Evolutionary conservation across 2,329 filamentous ascomycete species (phyloP).

Genomic region (Chalaropsis ovoidea): DNA sequence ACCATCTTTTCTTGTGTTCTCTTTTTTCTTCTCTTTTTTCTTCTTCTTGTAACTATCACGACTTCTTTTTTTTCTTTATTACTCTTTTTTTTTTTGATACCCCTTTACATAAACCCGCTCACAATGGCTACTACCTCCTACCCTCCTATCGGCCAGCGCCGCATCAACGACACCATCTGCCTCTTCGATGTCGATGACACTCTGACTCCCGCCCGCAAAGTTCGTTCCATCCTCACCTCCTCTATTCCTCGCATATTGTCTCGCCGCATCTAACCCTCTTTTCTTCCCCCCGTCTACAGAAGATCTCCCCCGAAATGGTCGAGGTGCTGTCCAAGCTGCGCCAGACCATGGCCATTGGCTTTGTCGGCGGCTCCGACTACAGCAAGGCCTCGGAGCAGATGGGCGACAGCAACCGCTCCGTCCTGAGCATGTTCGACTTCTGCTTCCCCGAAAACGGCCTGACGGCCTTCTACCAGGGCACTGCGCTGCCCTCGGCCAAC

Average conservation of each 20-base stretch:
- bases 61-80: conserved; percentile 6
- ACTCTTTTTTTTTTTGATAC: conserved; percentile 19
- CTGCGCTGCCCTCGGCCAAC: conserved; percentile 62
- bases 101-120: conserved; percentile 17
- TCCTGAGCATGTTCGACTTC: conserved; percentile 88
- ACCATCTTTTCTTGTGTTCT: background rate
- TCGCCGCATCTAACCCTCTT: conserved; percentile 10
- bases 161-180: conserved; percentile 82
- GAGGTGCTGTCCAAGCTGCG: conserved; percentile 67
- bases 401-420: conserved; percentile 53
- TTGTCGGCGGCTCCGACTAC: conserved; percentile 85
- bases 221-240: conserved; percentile 37
- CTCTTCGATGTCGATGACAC: conserved; percentile 97
- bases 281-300: conserved; percentile 36
- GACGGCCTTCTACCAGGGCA: conserved; percentile 75
- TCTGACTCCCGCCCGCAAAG: conserved; percentile 69
- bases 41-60: background rate
- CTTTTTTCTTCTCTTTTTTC: conserved; percentile 8
- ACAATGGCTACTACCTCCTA: conserved; percentile 42
- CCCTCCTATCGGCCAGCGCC: conserved; percentile 70
- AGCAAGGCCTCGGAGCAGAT: conserved; percentile 94
- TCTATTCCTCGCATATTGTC: background rate
- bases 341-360: conserved; percentile 80
- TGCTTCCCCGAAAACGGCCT: conserved; percentile 96
- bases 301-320: conserved; percentile 71